A percentile compares a stretch with the other conserved stretches of the same genome.
Evolutionary conservation across 2,329 filamentous ascomycete species (phyloP).

Genomic region (Sporothrix humicola): DNA sequence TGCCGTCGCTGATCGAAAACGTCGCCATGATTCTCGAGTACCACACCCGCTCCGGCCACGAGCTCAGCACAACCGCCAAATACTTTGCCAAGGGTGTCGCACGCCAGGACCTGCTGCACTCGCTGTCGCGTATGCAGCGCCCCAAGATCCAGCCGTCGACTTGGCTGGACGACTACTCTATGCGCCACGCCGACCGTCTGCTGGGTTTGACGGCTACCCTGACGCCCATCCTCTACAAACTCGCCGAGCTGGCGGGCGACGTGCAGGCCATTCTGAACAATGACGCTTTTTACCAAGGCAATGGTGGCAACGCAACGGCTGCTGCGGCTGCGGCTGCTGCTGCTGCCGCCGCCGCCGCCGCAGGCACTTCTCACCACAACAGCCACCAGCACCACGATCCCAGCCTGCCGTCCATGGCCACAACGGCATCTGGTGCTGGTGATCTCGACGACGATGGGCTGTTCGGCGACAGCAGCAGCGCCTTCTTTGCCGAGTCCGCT

Average conservation of each 20-base stretch:
- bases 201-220: constrained; percentile 34
- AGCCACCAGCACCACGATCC: constrained; percentile 9
- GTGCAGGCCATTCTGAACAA: constrained; percentile 31
- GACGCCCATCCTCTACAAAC: constrained; percentile 32
- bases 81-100: constrained; percentile 37
- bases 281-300: not conserved
- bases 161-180: constrained; percentile 36
- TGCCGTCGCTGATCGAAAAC: constrained; percentile 36
- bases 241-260: constrained; percentile 36
- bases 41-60: constrained; percentile 32
- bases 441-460: constrained; percentile 10
- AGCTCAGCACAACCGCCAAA: constrained; percentile 33
- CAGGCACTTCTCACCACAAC: not conserved
- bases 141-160: constrained; percentile 34
- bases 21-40: constrained; percentile 35
- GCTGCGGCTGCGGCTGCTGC: not conserved
- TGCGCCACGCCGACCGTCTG: constrained; percentile 36
- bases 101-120: constrained; percentile 36
- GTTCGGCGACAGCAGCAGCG: constrained; percentile 7
- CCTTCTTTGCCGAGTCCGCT: constrained; percentile 23
- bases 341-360: not conserved
- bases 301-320: not conserved
- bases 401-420: constrained; percentile 6
- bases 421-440: not conserved
- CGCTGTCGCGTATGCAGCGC: constrained; percentile 35